Base-by-base conservation (phyloP, 208 protist species). In the Lotmaria passim region DNA sequence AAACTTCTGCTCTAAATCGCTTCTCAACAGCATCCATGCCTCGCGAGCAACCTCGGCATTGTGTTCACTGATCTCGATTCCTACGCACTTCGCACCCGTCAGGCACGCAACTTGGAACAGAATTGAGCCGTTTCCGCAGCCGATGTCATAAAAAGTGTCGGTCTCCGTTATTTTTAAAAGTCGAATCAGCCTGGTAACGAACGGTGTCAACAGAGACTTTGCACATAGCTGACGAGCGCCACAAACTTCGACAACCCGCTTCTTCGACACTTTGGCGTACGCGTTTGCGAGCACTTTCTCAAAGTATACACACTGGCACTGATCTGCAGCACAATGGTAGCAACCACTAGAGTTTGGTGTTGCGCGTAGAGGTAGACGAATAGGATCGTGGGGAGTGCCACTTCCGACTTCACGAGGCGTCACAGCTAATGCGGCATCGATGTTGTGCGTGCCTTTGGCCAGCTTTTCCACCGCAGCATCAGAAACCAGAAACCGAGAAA, bases 181-280 rank as follows among this genome's bases (percentile, higher is more conserved):
- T 0, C 79, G 73, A 23, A 89, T 66, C 1, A 95, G 55, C 10
- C 91, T 67, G 4, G 87, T 53, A n/a, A 96, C 87, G 72, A 96
- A 96, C 0, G 73, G 75, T 44, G 91, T 83, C 19, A 96, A 47
- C 31, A 96, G 78, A 0, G 91, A 96, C 74, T 96, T 96, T 17
- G 91, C 87, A 24, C 89, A 94, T 12, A 93, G 69, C 19, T 93
- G 85, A 19, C 85, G 64, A 24, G 79, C 44, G 26, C 88, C 87
- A 23, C 80, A 63, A 21, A 93, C 85, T 72, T 96, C 90, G 3
- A 85, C 83, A 31, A 93, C 67, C 39, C 90, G 79, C 61, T 92
- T 96, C 33, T 61, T 73, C 8, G 64, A 31, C 12, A 93, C 26
- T 24, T 60, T 57, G 24, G 79, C 76, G 60, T 90, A 93, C 0